Base-by-base conservation (phyloP, 495 filamentous ascomycete genomes). In the Amniculicola lignicola region DNA sequence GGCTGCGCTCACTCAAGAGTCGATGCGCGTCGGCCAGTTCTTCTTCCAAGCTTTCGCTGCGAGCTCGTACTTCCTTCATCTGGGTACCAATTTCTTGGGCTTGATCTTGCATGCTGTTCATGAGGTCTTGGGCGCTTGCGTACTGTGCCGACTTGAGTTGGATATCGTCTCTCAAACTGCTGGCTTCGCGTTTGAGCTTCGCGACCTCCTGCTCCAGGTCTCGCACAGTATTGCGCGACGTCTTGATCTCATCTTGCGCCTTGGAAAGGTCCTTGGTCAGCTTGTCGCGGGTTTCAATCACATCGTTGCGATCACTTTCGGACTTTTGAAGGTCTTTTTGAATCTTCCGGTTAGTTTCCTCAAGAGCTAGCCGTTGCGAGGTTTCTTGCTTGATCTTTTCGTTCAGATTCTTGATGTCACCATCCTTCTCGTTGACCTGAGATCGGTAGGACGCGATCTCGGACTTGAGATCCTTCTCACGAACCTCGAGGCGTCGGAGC, bases 81-180 rank as follows among this genome's bases (percentile, higher is more conserved):
- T 95, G 94, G 72, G 87, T 86, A n/a, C 83, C 82, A 61, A 97
- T 75, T 70, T 98, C 93, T 2, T 84, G 75, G 1, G 84, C 85
- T 70, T 98, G 90, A 63, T 96, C 89, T 49, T 90, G 88, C 90
- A 96, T 90, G 63, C 87, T 94, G 52, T 82, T 82, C 70, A 96
- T 85, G 38, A 95, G 67, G 54, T 82, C 86, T 69, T 97, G 90
- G 0, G 89, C 89, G 62, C 80, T 92, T 24, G 80, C 80, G 62
- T 92, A 86, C 69, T 96, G 90, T n/a, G 84, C 85, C 0, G 82
- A 82, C 74, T 89, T 95, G 27, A 95, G 74, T 61, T 89, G 82
- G 15, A 87, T 79, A 48, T 97, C 92, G 41, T 96, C 90, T 27
- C 82, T 78, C 37, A 93, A 72, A n/a, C 77, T 75, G 1, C 72